phyloP scores from a whole-genome alignment of 306 rosid species.

The Clitoria ternatea region DNA sequence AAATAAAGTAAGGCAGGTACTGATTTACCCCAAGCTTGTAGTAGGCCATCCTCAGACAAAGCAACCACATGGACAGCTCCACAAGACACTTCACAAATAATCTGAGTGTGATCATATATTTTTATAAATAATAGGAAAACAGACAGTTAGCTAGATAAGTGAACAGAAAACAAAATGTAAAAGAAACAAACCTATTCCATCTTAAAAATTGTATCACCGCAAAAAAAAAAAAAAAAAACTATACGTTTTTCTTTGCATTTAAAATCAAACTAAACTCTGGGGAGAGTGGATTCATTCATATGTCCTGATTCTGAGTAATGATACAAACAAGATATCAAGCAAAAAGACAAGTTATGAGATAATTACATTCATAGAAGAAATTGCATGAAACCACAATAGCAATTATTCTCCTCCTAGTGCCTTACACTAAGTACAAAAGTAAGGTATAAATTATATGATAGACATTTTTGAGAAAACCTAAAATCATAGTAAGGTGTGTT shows the following conservation, averaged over 20 bases:
- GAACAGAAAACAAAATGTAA: slow-evolving; percentile 2
- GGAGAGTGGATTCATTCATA: not conserved
- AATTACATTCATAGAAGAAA: not conserved
- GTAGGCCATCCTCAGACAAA: slow-evolving; percentile 75
- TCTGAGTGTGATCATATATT: slow-evolving; percentile 42
- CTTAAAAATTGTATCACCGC: not conserved
- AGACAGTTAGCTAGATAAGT: slow-evolving; percentile 9
- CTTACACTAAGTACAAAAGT: not conserved
- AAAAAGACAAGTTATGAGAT: not conserved
- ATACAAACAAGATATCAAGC: slow-evolving; percentile 1
- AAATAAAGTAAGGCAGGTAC: slow-evolving; percentile 22
- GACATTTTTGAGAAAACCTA: not conserved
- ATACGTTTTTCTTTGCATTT: not conserved
- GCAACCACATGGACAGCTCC: slow-evolving; percentile 90
- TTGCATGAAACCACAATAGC: not conserved
- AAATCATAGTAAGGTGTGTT: not conserved
- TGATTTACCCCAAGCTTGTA: slow-evolving; percentile 91
- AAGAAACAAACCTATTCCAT: not conserved
- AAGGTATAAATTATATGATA: not conserved
- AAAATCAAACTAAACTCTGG: slow-evolving; percentile 1
- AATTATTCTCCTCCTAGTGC: not conserved
- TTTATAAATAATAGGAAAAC: not conserved
- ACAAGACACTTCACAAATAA: slow-evolving; percentile 85
- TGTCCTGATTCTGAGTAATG: not conserved
- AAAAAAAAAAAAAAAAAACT: not conserved